These are phyloP conservation scores for Sporothrix brunneoviolacea DNA, from an alignment of 2,329 filamentous ascomycete species.

Conservation along the genomic window DNA sequence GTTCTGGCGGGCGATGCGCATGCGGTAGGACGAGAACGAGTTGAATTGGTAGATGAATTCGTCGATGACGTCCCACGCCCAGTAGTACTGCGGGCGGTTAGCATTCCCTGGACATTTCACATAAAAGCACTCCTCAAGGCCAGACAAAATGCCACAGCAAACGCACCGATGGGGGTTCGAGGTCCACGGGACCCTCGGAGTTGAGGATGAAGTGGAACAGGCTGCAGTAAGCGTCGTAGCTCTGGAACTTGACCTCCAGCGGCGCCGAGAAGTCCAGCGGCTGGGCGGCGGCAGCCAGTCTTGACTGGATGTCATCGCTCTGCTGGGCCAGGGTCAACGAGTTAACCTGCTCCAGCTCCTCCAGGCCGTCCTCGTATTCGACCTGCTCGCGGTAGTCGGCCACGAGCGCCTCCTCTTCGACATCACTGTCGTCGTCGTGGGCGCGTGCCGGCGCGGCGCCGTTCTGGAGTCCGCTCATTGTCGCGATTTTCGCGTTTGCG, in stretches of 20 bases:
- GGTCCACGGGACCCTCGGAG: constrained; percentile 95
- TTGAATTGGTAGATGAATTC: constrained; percentile 99
- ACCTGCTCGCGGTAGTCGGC: constrained; percentile 96
- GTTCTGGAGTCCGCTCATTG: constrained; percentile 58
- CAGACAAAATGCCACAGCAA: too few relatives aligned
- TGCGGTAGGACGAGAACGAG: constrained; percentile 95
- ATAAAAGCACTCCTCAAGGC: too few relatives aligned
- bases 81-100: constrained; percentile 68
- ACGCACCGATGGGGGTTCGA: constrained; percentile 84
- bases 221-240: constrained; percentile 99
- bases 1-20: constrained; percentile 75
- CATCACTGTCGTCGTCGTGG: constrained; percentile 78
- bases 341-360: constrained; percentile 69
- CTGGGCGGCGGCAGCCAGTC: constrained; percentile 84
- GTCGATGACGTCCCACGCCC: constrained; percentile 99
- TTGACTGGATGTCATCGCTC: constrained; percentile 86
- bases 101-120: too few relatives aligned
- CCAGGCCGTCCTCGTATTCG: constrained; percentile 82
- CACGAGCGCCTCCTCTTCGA: constrained; percentile 91
- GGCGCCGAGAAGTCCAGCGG: constrained; percentile 94
- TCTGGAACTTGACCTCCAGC: constrained; percentile 94
- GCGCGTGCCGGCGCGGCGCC: constrained; percentile 53
- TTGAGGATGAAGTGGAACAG: constrained; percentile 99
- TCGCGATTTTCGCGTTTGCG: neutral
- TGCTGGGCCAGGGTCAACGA: constrained; percentile 65